phyloP scores from a whole-genome alignment of 176 grass and related monocot species.

The Rhynchospora pubera region DNA sequence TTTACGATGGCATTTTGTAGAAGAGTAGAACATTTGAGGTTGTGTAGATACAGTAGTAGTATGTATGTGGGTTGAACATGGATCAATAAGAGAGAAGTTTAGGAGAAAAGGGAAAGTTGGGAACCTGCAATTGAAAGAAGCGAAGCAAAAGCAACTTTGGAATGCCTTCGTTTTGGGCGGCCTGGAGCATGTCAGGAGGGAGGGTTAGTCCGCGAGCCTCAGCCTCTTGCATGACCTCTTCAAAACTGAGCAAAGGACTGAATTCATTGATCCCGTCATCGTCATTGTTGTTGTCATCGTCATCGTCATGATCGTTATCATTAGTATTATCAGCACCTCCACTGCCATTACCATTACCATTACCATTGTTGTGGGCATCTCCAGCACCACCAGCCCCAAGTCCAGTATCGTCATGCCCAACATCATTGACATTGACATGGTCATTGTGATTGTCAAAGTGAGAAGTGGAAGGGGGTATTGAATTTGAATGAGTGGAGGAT shows the following conservation, averaged over 20 bases:
- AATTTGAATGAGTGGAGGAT: too few species aligned
- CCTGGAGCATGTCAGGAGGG: slow-evolving; percentile 63
- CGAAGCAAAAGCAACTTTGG: slow-evolving; percentile 55
- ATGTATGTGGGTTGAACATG: background rate
- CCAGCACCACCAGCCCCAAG: too few species aligned
- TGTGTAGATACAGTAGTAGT: background rate
- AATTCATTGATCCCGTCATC: slow-evolving; percentile 26
- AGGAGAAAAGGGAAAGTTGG: background rate
- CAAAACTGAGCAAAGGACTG: slow-evolving; percentile 53
- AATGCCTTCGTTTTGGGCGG: slow-evolving; percentile 56
- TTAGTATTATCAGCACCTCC: background rate
- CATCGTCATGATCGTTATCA: slow-evolving; percentile 3
- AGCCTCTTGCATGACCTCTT: slow-evolving; percentile 48
- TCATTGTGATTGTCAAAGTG: too few species aligned
- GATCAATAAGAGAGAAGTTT: background rate
- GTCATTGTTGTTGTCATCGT: background rate
- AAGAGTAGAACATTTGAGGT: background rate
- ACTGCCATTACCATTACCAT: background rate
- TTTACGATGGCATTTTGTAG: background rate
- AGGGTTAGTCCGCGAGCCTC: slow-evolving; percentile 42
- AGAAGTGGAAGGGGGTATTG: too few species aligned
- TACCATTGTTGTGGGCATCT: background rate
- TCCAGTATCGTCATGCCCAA: too few species aligned
- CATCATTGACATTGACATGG: too few species aligned
- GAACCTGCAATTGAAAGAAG: slow-evolving; percentile 69